Base-by-base conservation (phyloP, 2,329 filamentous ascomycete genomes). In the Aspergillus aculeatus region DNA sequence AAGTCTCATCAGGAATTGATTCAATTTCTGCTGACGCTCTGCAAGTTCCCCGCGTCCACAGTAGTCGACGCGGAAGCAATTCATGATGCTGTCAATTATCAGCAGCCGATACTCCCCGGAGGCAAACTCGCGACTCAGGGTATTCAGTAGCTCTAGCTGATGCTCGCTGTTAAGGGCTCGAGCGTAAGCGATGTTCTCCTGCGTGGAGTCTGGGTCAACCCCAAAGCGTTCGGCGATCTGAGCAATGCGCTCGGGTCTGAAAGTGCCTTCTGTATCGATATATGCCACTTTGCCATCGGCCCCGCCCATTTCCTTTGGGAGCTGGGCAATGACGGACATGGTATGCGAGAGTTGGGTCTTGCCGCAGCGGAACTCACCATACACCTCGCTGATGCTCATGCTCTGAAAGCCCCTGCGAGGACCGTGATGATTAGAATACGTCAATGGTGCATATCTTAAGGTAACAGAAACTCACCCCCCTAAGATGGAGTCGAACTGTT, bases 271-370 rank as follows among this genome's bases (percentile, higher is more conserved):
- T 1, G 83, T 86, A 64, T 88, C 86, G 66, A 90, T 88, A 66
- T 88, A 89, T 21, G 86, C 86, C 53, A 89, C 87, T 68, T 89
- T 89, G 44, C 87, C 87, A 69, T 86, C 85, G 32, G 85, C 86
- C 24, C 87, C 87, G 12, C 87, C 86, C 77, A 86, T 82, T 19
- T 86, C 84, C 69, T 81, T 71, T 2, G 75, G 73, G 19, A 82
- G 74, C 66, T 84, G 84, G 32, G 86, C 84, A 56, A 87, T 81
- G 38, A 89, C 87, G 47, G 85, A 85, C 81, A 89, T 85, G 5
- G 87, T 90, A 70, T 89, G 87, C 4, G 84, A 86, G 29, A 90
- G 77, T 70, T 90, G 87, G 19, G 87, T 89, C 75, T 90, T 90
- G 60, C 87, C 86, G 70, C 87, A 89, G 53, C 76, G 74, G 61